These are phyloP conservation scores for Venturiaceae sp. DNA, from an alignment of 2,329 filamentous ascomycete genomes.

Conservation along the genomic window DNA sequence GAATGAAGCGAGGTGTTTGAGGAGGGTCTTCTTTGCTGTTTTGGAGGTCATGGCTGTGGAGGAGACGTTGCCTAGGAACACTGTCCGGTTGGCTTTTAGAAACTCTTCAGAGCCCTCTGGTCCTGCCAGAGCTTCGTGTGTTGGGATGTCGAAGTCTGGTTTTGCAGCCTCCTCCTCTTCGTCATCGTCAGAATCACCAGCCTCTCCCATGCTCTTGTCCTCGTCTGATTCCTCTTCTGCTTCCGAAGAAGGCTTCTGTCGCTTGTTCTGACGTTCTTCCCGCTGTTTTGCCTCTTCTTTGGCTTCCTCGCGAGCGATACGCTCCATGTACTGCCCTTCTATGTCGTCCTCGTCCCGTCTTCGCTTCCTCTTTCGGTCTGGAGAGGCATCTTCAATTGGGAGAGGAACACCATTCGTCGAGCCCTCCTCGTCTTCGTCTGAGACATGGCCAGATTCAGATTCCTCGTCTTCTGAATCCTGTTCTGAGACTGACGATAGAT, in stretches of 20 bases:
- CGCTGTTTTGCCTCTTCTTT: slow-evolving; percentile 22
- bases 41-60: slow-evolving; percentile 75
- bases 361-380: slow-evolving; percentile 34
- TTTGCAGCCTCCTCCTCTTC: slow-evolving; percentile 20
- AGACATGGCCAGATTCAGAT: slow-evolving; percentile 14
- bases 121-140: slow-evolving; percentile 38
- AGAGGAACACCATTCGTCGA: slow-evolving; percentile 17
- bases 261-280: slow-evolving; percentile 25
- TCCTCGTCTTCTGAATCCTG: slow-evolving; percentile 24
- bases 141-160: slow-evolving; percentile 36
- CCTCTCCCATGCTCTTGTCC: slow-evolving; percentile 17
- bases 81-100: slow-evolving; percentile 79
- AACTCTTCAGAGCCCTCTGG: slow-evolving; percentile 46
- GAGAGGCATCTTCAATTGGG: slow-evolving; percentile 17
- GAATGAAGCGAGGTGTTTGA: slow-evolving; percentile 70
- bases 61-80: slow-evolving; percentile 90
- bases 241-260: slow-evolving; percentile 20
- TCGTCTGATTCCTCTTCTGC: slow-evolving; percentile 14
- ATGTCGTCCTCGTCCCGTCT: slow-evolving; percentile 56
- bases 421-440: slow-evolving; percentile 17
- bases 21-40: slow-evolving; percentile 64
- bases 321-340: slow-evolving; percentile 60
- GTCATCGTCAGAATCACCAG: slow-evolving; percentile 15
- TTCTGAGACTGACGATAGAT: slow-evolving; percentile 19
- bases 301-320: slow-evolving; percentile 42